A percentile compares a stretch with the other conserved stretches of the same genome.
These are phyloP conservation scores for Sporothrix brasiliensis DNA, from an alignment of 2,329 filamentous ascomycete species.

Conservation along the genomic window DNA sequence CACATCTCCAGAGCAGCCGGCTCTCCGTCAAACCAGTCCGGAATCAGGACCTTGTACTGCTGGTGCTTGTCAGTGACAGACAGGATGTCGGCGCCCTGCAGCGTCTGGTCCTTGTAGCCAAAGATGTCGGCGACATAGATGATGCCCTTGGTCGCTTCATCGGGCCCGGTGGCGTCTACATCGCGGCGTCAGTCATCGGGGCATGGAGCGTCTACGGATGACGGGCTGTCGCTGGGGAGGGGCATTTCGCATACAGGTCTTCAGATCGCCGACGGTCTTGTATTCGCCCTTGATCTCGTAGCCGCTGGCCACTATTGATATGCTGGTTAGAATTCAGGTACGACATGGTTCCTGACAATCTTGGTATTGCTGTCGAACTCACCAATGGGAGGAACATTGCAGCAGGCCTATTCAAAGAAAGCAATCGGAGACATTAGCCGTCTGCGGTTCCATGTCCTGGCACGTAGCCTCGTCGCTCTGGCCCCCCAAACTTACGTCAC, in stretches of 20 bases:
- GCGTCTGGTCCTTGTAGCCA: conserved; percentile 69
- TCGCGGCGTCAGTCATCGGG: neutral
- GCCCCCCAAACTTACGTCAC: conserved; percentile 26
- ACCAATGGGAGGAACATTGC: conserved; percentile 51
- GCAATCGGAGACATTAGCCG: conserved; percentile 21
- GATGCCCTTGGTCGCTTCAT: conserved; percentile 59
- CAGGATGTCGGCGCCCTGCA: conserved; percentile 71
- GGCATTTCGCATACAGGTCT: conserved; percentile 49
- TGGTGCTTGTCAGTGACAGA: conserved; percentile 57
- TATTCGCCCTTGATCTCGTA: conserved; percentile 53
- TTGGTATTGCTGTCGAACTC: neutral
- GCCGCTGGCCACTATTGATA: conserved; percentile 42
- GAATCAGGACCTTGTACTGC: conserved; percentile 85
- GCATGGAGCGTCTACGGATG: too few species aligned
- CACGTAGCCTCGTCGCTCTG: neutral
- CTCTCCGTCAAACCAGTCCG: conserved; percentile 84
- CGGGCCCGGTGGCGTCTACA: conserved; percentile 53
- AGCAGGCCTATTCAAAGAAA: conserved; percentile 42
- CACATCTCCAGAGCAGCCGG: conserved; percentile 60
- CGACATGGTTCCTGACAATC: neutral
- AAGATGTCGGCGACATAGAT: conserved; percentile 69
- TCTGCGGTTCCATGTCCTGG: neutral
- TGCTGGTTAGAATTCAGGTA: neutral
- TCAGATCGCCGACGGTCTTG: conserved; percentile 49
- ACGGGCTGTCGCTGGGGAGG: neutral